Evolutionary conservation across 2,329 filamentous ascomycete species (phyloP), one percentile per base, ranked within the genome.

Genomic region (Tolypocladium pustulatum): DNA sequence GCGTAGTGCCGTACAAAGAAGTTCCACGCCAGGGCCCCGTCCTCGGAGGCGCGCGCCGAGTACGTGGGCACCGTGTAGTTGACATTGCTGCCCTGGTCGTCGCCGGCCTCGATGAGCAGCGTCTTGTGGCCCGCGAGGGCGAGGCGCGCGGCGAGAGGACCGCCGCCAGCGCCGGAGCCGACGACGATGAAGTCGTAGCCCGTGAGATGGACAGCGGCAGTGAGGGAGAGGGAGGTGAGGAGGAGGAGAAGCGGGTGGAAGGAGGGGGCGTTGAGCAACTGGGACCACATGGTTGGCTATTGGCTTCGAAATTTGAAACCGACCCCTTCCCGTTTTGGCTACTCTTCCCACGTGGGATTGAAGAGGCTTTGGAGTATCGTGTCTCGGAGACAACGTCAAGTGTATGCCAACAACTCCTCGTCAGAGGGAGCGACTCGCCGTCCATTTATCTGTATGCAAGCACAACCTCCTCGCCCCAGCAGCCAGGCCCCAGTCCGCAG

Each of bases 1-100:
- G 75, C 73, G 65, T 85, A 86, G 68, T 87, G 84, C 53, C 77
- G 77, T n/a, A 85, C 81, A 62, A 81, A 87, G 70, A 82, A 87
- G 68, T 85, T 80, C 84, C 84, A 88, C 53, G 76, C 72, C 63
- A 84, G 75, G 22, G 76, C 75, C 30, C 75, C 74, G 60, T 85
- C 80, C 64, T 86, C 81, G 13, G 80, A 82, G 2, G 79, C 76
- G 20, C 41, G 41, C 8, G 57, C 54, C 27, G 60, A 60, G 56
- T 54, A 77, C 2, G 81, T 77, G 8, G 84, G 82, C 6, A 84
- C 76, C 12, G 79, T 76, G 61, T 82, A 78, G 65, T 81, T 78
- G 60, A 73, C 68, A 27, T 68, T 67, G 54, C 53, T 72, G 43
- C 77, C 78, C 63, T 84, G 77, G 63, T 87, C 83, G 58, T 83